phyloP scores from a whole-genome alignment of 1,284 basidiomycete genomes.

The Schizophyllum commune region DNA sequence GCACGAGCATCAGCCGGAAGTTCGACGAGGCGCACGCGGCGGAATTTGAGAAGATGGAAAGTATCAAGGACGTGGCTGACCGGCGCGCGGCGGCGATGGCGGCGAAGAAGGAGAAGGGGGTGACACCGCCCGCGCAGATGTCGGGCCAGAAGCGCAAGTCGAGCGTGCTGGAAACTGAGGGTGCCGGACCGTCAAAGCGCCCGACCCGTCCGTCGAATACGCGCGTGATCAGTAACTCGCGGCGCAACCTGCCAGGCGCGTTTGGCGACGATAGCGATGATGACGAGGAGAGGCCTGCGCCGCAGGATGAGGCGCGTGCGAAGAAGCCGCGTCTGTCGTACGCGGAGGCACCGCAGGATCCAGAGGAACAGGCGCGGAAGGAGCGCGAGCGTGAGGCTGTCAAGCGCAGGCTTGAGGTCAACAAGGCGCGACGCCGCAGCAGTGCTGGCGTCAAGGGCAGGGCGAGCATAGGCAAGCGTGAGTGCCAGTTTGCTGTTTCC shows the following conservation, averaged over 20 bases:
- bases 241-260: conserved; percentile 44
- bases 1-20: background rate
- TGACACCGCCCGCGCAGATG: conserved; percentile 33
- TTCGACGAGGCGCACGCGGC: conserved; percentile 58
- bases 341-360: conserved; percentile 20
- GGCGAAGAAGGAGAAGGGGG: conserved; percentile 23
- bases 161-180: conserved; percentile 22
- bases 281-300: conserved; percentile 33
- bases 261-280: conserved; percentile 39
- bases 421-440: conserved; percentile 57
- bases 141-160: conserved; percentile 40
- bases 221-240: conserved; percentile 42
- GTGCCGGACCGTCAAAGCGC: conserved; percentile 7
- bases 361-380: conserved; percentile 22
- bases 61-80: conserved; percentile 59
- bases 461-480: background rate
- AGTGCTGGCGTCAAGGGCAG: conserved; percentile 33
- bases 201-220: conserved; percentile 26
- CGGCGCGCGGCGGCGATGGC: conserved; percentile 24
- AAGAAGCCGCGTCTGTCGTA: conserved; percentile 17
- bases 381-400: conserved; percentile 51
- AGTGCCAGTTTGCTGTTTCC: background rate
- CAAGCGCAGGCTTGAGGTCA: conserved; percentile 52
- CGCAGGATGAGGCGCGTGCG: conserved; percentile 21
- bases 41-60: conserved; percentile 69